Base-by-base conservation (phyloP, 2,329 filamentous ascomycete species). In the Magnaporthiopsis rhizophila region DNA sequence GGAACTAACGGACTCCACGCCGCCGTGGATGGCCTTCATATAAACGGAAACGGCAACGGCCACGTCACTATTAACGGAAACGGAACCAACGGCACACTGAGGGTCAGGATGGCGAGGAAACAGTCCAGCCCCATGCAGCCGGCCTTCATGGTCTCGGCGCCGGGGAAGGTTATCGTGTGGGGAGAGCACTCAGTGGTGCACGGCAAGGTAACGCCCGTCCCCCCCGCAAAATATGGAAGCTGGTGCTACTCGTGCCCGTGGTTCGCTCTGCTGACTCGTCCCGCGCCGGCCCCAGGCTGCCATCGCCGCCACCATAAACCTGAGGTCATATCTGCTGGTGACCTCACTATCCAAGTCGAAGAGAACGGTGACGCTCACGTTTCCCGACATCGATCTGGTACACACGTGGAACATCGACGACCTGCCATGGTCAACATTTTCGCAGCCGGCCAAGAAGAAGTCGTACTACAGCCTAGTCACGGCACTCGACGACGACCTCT, bases 111-210 rank as follows among this genome's bases (percentile, higher is more conserved):
- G 71, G 74, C 78, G 61, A 83, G 86, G 73, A 88, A 85, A 69
- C 77, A 80, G 66, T 88, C 86, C 13, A 85, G 78, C 64, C 86
- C 86, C 3, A 86, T 89, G 86, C 86, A 95, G 78, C 93, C 94
- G 58, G 81, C 93, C 66, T 99, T 99, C 75, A 97, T 99, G 91
- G 93, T 98, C 65, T 98, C 95, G 21, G 94, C 96, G 2, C 95
- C 95, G 0, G 96, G 94, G 68, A 99, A 99, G 76, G 95, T 97
- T 73, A 99, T 99, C 75, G 91, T 98, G 63, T 98, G 94, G 78
- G 95, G 95, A 69, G 95, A 99, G 76, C 95, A 99, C 79, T 90
- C 95, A 2, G 95, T 98, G n/a, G 95, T 99, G 26, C 87, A 99
- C 73, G 93, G 93, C 73, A 98, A 97, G 85, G 90, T 91, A 79